Base-by-base conservation (phyloP, 768 basidiomycete genomes). In the Tulasnella sp. region DNA sequence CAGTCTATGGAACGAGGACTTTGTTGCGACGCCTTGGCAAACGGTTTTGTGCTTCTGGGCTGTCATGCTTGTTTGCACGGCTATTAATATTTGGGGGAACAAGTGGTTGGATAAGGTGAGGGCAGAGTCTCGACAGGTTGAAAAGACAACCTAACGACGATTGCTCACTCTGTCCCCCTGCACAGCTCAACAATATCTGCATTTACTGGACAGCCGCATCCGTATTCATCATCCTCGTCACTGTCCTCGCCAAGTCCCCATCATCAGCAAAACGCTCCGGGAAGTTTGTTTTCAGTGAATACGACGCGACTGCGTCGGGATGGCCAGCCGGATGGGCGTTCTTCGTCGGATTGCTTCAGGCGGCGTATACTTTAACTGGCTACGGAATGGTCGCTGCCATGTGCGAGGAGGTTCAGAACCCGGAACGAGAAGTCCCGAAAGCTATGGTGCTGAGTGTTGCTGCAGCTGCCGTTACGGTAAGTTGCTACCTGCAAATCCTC, bases 301-400 rank as follows among this genome's bases (percentile, higher is more conserved):
- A 90, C 74, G 87, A 91, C 79, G 83, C 87, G 0, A 86, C 89
- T n/a, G 81, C 83, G n/a, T 88, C 90, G 0, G 90, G 90, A 7
- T 91, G 90, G 90, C 86, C 85, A 1, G 85, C 88, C 15, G 90
- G 88, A 39, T 91, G 89, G 89, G 85, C 89, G 0, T 91, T 90
- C 80, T 91, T 90, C 81, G 88, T 90, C 40, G 90, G 90, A 39
- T 79, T 90, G 29, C 52, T 84, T 81, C 81, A 78, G 36, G 67
- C 75, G 81, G 87, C 89, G 0, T 91, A 90, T 76, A 87, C 87
- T 0, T 88, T 85, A 77, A 80, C 89, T 42, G 89, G 86, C 19
- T 87, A 88, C 77, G 90, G 90, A 76, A 91, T 90, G 89, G 88
- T 90, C 49, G 85, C 89, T 19, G 89, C 87, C 78, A 88, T 91